These are phyloP conservation scores for Beta vulgaris DNA, from an alignment of 148 eudicot genomes.

Conservation along the genomic window DNA sequence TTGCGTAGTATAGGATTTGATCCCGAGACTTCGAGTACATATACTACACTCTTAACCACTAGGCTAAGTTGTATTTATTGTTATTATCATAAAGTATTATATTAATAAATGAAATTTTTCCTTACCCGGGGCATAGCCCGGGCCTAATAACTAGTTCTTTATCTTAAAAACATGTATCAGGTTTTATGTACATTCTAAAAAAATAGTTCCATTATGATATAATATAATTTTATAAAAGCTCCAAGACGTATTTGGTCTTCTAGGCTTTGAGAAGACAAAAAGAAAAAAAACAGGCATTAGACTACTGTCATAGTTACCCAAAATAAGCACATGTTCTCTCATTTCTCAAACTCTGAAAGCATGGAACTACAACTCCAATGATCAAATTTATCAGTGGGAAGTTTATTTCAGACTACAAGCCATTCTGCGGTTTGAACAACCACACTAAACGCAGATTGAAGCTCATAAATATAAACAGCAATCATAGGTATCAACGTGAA, in stretches of 20 bases:
- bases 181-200: too few species aligned
- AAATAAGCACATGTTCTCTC: background rate
- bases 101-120: too few species aligned
- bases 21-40: too few species aligned
- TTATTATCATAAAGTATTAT: too few species aligned
- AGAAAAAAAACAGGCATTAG: background rate
- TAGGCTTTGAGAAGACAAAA: background rate
- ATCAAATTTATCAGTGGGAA: background rate
- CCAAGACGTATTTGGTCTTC: background rate
- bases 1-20: too few species aligned
- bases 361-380: background rate
- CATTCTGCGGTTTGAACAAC: background rate
- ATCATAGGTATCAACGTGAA: background rate
- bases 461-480: too few species aligned
- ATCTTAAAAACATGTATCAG: too few species aligned
- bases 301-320: background rate
- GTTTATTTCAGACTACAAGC: background rate
- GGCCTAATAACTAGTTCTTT: too few species aligned
- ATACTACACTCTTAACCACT: too few species aligned
- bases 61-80: too few species aligned
- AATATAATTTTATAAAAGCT: background rate
- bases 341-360: background rate
- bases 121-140: too few species aligned
- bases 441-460: background rate
- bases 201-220: too few species aligned